phyloP scores from a whole-genome alignment of 2,329 filamentous ascomycete genomes.

The Bipolaris victoriae region DNA sequence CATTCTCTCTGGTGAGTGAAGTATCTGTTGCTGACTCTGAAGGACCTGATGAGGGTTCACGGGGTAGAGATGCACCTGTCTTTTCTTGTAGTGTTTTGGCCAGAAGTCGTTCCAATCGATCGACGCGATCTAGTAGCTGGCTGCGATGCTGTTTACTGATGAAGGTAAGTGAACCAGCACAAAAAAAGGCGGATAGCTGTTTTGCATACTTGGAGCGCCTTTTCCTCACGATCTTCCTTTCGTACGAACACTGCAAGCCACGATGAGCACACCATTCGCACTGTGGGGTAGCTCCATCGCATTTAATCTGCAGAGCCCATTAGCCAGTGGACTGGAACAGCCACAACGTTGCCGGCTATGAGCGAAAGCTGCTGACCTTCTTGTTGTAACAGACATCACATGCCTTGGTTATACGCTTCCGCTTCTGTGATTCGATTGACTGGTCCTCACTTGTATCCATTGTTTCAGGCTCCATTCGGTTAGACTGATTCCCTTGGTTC shows the following conservation, averaged over 20 bases:
- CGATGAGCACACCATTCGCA: background rate
- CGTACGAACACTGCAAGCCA: background rate
- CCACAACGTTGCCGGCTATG: background rate
- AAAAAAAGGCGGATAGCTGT: background rate
- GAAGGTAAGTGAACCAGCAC: background rate
- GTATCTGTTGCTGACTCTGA: background rate
- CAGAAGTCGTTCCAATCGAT: conserved; percentile 1
- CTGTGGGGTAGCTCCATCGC: background rate
- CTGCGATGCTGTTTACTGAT: background rate
- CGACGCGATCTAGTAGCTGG: background rate
- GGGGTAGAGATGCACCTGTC: background rate
- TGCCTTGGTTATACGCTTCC: background rate
- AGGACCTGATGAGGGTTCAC: background rate
- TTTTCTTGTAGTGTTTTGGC: background rate
- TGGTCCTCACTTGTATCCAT: background rate
- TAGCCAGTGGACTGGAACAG: background rate
- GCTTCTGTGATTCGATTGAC: background rate
- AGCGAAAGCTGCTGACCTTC: background rate
- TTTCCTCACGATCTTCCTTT: background rate
- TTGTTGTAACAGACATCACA: conserved; percentile 2
- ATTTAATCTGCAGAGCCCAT: background rate
- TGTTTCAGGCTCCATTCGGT: background rate
- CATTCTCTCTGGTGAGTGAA: background rate
- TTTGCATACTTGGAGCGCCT: background rate
- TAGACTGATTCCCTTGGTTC: background rate